Percentiles rank a stretch among this genome's conserved stretches.
phyloP scores from a whole-genome alignment of 2,329 filamentous ascomycete genomes.

The Elsinoe fawcettii region DNA sequence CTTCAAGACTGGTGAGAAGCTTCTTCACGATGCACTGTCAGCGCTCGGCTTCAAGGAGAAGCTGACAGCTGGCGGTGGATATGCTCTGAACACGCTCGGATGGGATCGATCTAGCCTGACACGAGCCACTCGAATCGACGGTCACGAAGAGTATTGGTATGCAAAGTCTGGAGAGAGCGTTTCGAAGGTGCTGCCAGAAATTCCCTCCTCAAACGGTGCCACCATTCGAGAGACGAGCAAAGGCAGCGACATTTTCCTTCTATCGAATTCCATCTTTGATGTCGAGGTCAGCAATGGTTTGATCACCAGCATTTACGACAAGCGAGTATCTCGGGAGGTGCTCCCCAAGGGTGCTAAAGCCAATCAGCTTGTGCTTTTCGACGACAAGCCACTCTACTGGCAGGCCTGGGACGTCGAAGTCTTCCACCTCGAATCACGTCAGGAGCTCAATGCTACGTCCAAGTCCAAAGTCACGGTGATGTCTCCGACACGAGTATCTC shows the following conservation, averaged over 20 bases:
- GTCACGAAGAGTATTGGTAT: constrained; percentile 25
- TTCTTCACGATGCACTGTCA: constrained; percentile 62
- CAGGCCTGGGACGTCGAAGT: constrained; percentile 98
- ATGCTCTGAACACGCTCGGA: constrained; percentile 76
- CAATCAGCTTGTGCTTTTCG: constrained; percentile 88
- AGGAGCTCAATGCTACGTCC: constrained; percentile 58
- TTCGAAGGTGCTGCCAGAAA: constrained; percentile 26
- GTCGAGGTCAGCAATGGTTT: constrained; percentile 66
- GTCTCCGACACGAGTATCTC: constrained; percentile 67
- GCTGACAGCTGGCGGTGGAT: constrained; percentile 38
- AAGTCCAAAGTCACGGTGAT: constrained; percentile 64
- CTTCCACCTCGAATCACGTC: constrained; percentile 80
- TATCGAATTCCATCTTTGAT: constrained; percentile 69
- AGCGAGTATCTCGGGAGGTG: constrained; percentile 64
- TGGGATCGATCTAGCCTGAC: constrained; percentile 53
- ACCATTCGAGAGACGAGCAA: constrained; percentile 42
- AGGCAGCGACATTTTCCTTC: constrained; percentile 58
- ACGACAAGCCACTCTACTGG: constrained; percentile 96
- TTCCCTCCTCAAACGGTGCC: constrained; percentile 27
- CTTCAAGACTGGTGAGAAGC: constrained; percentile 65
- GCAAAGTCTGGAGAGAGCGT: constrained; percentile 37
- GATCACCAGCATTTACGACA: constrained; percentile 79
- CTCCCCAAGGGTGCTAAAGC: constrained; percentile 66
- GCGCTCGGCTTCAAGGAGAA: constrained; percentile 56
- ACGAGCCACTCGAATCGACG: not conserved